phyloP scores from a whole-genome alignment of 169 alveolate species.

The Eimeria necatrix region DNA sequence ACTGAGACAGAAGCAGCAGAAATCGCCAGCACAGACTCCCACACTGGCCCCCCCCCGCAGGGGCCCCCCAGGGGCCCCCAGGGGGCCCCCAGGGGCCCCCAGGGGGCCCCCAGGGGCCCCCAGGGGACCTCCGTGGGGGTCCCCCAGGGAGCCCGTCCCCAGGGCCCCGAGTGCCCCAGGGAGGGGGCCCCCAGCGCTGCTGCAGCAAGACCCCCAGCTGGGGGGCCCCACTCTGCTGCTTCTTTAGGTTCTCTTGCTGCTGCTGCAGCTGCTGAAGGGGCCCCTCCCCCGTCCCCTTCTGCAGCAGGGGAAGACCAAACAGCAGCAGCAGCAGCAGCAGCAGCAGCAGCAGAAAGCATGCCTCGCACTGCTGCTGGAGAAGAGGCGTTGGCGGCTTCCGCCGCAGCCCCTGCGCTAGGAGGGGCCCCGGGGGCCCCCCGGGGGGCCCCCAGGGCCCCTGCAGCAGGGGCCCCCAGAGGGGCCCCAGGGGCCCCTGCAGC shows the following conservation, averaged over 20 bases:
- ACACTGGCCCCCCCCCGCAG: too few species aligned
- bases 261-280: background rate
- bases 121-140: too few species aligned
- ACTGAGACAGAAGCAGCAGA: background rate
- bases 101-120: too few species aligned
- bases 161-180: too few species aligned
- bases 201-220: background rate
- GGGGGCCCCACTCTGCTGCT: background rate
- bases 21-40: too few species aligned
- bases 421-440: too few species aligned
- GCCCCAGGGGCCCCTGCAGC: background rate
- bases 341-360: background rate
- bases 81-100: too few species aligned
- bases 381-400: slow-evolving; percentile 21
- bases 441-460: slow-evolving; percentile 24
- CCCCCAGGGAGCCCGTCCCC: too few species aligned
- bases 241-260: background rate
- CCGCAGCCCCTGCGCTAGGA: slow-evolving; percentile 44
- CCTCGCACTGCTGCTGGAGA: background rate
- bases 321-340: background rate
- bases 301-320: background rate
- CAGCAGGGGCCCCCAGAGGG: background rate
- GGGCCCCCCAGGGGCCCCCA: too few species aligned
- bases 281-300: too few species aligned
- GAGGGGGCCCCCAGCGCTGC: too few species aligned